Conservation (phyloP, 129 eudicot genomes). For the sunflower (Helianthus annuus) region HanXRQr2.0-SUNRISE NC_035441.2:187426235-187426734, state of each 20-base stretch:
- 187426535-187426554: constrained; percentile 40
- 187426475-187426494: constrained; percentile 73
- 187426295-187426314: neutral
- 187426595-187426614: constrained; percentile 21
- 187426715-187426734: constrained; percentile 16
- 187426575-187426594: constrained; percentile 27
- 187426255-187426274: no score
- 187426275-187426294: neutral
- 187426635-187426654: constrained; percentile 12
- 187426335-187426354: constrained; percentile 10
- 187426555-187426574: constrained; percentile 55
- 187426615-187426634: constrained; percentile 29
- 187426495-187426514: constrained; percentile 45
- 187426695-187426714: constrained; percentile 3
- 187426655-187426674: constrained; percentile 26
- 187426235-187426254: constrained; percentile 16
- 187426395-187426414: neutral
- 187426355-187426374: neutral
- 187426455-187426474: constrained; percentile 5
- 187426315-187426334: neutral
- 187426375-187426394: no score
- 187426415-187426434: neutral
- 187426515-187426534: constrained; percentile 39
- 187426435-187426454: neutral
- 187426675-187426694: neutral